A percentile compares a stretch with the other conserved stretches of the same genome.
Conservation (phyloP, 345 rosid genomes). For the Hibiscus mutabilis region DNA sequence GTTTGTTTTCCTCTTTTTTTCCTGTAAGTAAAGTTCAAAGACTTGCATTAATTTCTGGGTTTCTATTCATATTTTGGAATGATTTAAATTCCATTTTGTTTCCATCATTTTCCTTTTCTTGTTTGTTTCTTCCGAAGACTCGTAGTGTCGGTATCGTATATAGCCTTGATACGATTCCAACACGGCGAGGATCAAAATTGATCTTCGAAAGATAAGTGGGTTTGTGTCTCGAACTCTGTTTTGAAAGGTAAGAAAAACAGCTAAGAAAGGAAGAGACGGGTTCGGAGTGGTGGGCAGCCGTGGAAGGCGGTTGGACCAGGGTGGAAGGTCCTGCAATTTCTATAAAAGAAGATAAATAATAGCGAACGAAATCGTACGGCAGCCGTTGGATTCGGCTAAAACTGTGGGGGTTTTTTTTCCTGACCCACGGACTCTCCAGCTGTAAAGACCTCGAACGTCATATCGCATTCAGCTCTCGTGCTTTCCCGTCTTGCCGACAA, state of each 20-base stretch:
- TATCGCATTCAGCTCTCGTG: too few relatives aligned
- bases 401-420: neutral
- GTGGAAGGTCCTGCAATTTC: neutral
- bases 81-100: neutral
- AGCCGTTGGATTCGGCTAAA: constrained; percentile 18
- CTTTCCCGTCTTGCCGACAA: too few relatives aligned
- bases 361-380: neutral
- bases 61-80: neutral
- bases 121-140: neutral
- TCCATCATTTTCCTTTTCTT: neutral
- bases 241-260: neutral
- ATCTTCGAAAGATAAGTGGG: too few relatives aligned
- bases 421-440: constrained; percentile 14
- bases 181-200: too few relatives aligned
- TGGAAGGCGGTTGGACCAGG: neutral
- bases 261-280: neutral
- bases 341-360: neutral
- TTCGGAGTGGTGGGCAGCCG: neutral
- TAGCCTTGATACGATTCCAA: too few relatives aligned
- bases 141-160: too few relatives aligned
- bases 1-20: neutral
- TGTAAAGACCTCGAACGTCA: constrained; percentile 12
- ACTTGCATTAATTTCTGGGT: neutral
- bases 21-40: constrained; percentile 17
- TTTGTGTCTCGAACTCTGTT: too few relatives aligned